Evolutionary conservation across 2,329 filamentous ascomycete genomes (phyloP).

Genomic region (Diaporthe humulicola): DNA sequence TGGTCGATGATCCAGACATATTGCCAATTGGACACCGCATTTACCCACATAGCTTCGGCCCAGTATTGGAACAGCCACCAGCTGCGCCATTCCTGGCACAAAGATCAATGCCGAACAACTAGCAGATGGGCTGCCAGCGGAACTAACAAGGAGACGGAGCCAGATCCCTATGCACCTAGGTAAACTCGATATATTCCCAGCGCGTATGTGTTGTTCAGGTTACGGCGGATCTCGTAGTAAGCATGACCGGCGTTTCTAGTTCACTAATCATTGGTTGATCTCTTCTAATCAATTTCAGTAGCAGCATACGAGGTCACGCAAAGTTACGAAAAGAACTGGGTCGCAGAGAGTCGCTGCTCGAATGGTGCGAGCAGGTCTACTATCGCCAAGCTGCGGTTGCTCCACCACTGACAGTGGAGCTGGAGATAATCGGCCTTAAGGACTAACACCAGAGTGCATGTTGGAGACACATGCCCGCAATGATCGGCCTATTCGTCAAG

Average conservation of each 20-base stretch:
- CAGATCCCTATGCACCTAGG: neutral
- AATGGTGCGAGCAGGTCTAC: neutral
- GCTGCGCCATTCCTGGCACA: too few relatives aligned
- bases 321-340: neutral
- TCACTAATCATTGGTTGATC: neutral
- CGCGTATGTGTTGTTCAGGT: too few relatives aligned
- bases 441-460: neutral
- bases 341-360: neutral
- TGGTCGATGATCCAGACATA: too few relatives aligned
- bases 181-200: neutral
- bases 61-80: too few relatives aligned
- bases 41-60: too few relatives aligned
- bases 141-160: neutral
- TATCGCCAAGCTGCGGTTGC: neutral
- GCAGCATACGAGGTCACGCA: neutral
- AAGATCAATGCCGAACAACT: neutral
- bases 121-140: neutral
- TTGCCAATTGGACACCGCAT: too few relatives aligned
- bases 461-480: neutral
- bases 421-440: constrained; percentile 3
- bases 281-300: too few relatives aligned
- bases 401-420: neutral
- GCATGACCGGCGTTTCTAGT: neutral
- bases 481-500: too few relatives aligned
- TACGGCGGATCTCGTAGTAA: too few relatives aligned